Base-by-base conservation (phyloP, 305 asterid species). In the Fraxinus nigra region DNA sequence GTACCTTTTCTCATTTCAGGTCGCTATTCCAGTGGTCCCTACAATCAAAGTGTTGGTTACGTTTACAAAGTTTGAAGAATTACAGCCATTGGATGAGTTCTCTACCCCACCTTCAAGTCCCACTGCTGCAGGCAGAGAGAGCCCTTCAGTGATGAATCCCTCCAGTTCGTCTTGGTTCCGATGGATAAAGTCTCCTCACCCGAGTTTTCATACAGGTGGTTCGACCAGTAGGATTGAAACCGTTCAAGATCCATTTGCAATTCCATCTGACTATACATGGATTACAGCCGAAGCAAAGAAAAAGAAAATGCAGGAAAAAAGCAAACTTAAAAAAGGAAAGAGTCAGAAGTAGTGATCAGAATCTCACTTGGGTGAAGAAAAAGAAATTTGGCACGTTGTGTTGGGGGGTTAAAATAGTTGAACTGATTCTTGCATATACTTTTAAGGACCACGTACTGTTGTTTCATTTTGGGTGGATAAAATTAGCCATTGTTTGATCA, bases 61-160 rank as follows among this genome's bases (percentile, higher is more conserved):
- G 11, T 96, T 96, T 84, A 92, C 98, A 7, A 96, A 94, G 85
- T 96, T 93, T 33, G 98, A 96, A 84, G 99, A 96, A 83, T 80
- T 96, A 76, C 96, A 89, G 89, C 97, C 98, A 1, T 72, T 90
- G 80, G 99, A 96, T 35, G 99, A 93, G 87, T 94, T 93, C 77
- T 85, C 94, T 13, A 94, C 98, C 9, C 99, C 99, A 37, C 98
- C 99, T 70, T 91, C 98, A 13, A 96, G 99, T 54, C 99, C 99
- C 80, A 82, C 92, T 59, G 87, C 88, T 33, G 85, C 87, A 7
- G 86, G 85, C 84, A 87, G 77, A 83, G 97, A 92, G 80, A 90
- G 91, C 90, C 90, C 97, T 3, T n/a, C 88, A 11, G 79, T 83
- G 77, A 18, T 32, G 51, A 93, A 86, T 81, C 16, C 97, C 28